Base-by-base conservation (phyloP, 1,284 basidiomycete species). In the Melampsora larici-populina region DNA sequence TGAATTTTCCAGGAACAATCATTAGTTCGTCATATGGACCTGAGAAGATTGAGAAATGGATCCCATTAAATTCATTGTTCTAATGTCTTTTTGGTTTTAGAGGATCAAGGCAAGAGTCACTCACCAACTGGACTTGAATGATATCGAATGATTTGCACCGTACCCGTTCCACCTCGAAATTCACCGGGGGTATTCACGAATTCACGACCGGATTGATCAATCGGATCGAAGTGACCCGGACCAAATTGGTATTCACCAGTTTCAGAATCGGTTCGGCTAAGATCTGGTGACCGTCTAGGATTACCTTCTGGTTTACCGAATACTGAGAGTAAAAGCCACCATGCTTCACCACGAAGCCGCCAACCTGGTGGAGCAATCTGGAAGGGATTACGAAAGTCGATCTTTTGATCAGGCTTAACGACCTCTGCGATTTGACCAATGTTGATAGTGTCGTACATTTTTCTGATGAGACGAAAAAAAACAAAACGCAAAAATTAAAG, bases 11-110 rank as follows among this genome's bases (percentile, higher is more conserved):
- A 17, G 72, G 72, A 36, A 75, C 49, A 18, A 75, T 40, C n/a
- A 75, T 36, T n/a, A 75, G 51, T 58, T 75, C 72, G 40, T 75
- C 72, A 60, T 75, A 75, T 29, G 72, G 43, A 60, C 72, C 72
- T 75, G 18, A 15, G 15, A 31, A 31, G 29, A 6, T 21, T 24
- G 21, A 64, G 6, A 8, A 24, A 15, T 4, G 21, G 21, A 58
- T 29, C 55, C 18, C 55, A 58, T 58, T 43, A 4, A 58, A 58
- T n/a, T 58, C 18, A 58, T 1, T 11, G 40, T 1, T 43, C 55
- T 29, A 58, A 11, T 8, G n/a, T 58, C 55, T n/a, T 29, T 29
- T 58, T 7, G 13, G 15, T 1, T 24, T n/a, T 24, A 15, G 7
- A 17, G 55, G 2, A 58, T n/a, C 26, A 24, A 58, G 55, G 7